Conservation (phyloP, 345 rosid genomes). For the Bruguiera parviflora region DNA sequence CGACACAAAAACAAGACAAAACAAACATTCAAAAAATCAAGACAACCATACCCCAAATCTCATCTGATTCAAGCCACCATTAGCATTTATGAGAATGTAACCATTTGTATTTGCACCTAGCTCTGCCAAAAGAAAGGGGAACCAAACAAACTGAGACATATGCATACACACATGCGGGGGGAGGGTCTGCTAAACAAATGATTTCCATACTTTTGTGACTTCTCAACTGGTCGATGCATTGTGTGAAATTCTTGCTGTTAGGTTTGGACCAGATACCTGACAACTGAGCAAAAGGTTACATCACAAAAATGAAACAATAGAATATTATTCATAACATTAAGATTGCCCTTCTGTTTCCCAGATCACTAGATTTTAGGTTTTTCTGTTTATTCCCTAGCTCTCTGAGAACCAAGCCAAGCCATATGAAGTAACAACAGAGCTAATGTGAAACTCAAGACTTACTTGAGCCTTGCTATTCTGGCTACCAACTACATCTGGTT, state of each 20-base stretch:
- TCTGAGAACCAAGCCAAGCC: background rate
- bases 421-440: background rate
- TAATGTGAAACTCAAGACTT: conserved; percentile 32
- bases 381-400: background rate
- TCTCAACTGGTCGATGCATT: conserved; percentile 57
- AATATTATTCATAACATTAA: background rate
- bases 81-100: conserved; percentile 80
- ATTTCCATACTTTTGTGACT: conserved; percentile 58
- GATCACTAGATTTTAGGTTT: background rate
- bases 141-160: background rate
- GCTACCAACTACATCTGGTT: conserved; percentile 30
- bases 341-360: background rate
- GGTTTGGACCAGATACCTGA: conserved; percentile 88
- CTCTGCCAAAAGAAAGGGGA: conserved; percentile 46
- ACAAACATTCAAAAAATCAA: conserved; percentile 27
- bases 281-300: conserved; percentile 43
- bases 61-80: conserved; percentile 99
- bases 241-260: conserved; percentile 69
- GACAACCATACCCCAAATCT: conserved; percentile 96
- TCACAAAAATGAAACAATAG: conserved; percentile 10
- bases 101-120: conserved; percentile 70
- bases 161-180: background rate
- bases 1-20: background rate
- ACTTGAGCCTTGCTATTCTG: conserved; percentile 42
- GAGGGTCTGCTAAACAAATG: background rate